phyloP scores from a whole-genome alignment of 257 asterid genomes.

The Ligustrum vulgare region DNA sequence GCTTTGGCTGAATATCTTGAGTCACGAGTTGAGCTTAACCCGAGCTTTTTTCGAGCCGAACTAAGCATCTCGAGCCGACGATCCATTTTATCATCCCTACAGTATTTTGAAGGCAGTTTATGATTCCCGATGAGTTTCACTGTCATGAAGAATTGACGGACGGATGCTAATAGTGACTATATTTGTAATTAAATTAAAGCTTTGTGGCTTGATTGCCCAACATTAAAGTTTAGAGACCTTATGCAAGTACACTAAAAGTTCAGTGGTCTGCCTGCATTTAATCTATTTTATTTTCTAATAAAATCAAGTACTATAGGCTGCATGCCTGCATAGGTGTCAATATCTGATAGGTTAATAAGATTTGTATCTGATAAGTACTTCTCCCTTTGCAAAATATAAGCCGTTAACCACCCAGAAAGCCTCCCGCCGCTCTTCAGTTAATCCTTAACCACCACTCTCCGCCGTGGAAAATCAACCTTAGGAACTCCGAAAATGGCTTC shows the following conservation, averaged over 20 bases:
- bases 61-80: no score
- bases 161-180: neutral
- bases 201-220: neutral
- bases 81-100: no score
- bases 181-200: no score
- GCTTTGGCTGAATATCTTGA: no score
- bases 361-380: conserved; percentile 4
- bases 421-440: conserved; percentile 19
- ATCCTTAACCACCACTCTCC: conserved; percentile 20
- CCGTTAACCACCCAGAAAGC: conserved; percentile 4
- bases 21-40: no score
- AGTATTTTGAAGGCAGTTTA: conserved; percentile 37
- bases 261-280: neutral
- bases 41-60: no score
- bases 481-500: conserved; percentile 42
- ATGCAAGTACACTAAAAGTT: no score
- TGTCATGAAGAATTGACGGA: no score
- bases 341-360: conserved; percentile 26
- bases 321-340: conserved; percentile 22
- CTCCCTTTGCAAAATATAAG: conserved; percentile 5
- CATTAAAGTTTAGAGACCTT: neutral
- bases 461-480: neutral
- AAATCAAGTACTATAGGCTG: neutral
- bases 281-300: neutral
- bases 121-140: neutral